These are phyloP conservation scores for Citrullus amarus DNA, from an alignment of 306 rosid species.

Conservation along the genomic window DNA sequence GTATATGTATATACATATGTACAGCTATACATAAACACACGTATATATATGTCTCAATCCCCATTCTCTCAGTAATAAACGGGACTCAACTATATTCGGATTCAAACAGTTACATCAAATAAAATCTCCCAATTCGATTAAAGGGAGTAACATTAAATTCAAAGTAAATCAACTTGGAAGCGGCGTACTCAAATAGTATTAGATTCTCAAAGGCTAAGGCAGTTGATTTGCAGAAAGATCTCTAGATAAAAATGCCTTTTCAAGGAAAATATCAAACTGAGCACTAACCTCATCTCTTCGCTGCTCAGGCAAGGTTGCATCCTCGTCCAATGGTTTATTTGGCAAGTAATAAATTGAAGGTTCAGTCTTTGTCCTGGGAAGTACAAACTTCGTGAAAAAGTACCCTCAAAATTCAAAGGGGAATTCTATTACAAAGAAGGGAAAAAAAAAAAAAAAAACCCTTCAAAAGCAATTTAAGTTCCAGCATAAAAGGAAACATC, in stretches of 20 bases:
- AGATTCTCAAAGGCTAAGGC: neutral
- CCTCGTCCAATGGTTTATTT: conserved; percentile 73
- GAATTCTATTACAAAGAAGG: conserved; percentile 2
- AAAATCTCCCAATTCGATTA: neutral
- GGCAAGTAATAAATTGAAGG: conserved; percentile 89
- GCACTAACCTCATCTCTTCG: conserved; percentile 64
- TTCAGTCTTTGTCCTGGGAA: conserved; percentile 78
- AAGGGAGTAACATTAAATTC: neutral
- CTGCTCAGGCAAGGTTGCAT: conserved; percentile 36
- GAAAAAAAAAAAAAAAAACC: neutral
- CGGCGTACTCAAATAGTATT: neutral
- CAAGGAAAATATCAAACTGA: neutral
- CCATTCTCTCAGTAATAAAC: neutral
- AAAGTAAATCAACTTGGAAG: neutral
- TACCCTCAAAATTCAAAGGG: neutral
- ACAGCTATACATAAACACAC: no score
- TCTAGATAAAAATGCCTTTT: neutral
- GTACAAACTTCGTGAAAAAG: conserved; percentile 8
- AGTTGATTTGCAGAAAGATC: neutral
- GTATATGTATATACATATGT: no score
- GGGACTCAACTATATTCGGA: neutral
- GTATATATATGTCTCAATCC: neutral
- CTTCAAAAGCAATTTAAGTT: conserved; percentile 27
- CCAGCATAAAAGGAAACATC: conserved; percentile 36
- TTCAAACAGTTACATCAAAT: neutral